Percentiles rank a stretch among this genome's conserved stretches.
Evolutionary conservation across 1,284 basidiomycete genomes (phyloP).

Genomic region (Chiua sp.): DNA sequence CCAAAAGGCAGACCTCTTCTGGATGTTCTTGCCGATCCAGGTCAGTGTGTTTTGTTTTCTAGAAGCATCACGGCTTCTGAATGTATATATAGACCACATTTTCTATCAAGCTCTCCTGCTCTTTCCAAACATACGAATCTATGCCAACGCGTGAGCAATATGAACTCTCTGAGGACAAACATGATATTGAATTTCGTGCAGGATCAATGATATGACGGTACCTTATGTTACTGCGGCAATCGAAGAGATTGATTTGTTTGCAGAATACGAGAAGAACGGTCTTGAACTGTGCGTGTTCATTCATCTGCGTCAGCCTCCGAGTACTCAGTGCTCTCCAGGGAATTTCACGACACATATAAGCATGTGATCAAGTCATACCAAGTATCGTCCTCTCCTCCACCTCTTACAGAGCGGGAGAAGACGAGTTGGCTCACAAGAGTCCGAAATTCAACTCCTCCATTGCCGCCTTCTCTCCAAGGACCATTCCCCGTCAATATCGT

Average conservation of each 20-base stretch:
- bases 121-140: conserved; percentile 79
- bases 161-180: neutral
- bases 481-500: conserved; percentile 79
- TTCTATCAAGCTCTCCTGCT: conserved; percentile 78
- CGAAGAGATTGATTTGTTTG: conserved; percentile 72
- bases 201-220: conserved; percentile 80
- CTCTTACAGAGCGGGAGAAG: conserved; percentile 12
- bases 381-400: conserved; percentile 42
- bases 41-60: conserved; percentile 44
- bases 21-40: conserved; percentile 86
- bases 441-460: conserved; percentile 39
- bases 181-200: conserved; percentile 29
- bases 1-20: conserved; percentile 72
- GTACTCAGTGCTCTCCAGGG: conserved; percentile 43
- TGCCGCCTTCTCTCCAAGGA: conserved; percentile 70
- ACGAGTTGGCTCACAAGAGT: conserved; percentile 49
- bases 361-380: conserved; percentile 59
- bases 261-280: conserved; percentile 59
- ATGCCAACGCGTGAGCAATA: conserved; percentile 76
- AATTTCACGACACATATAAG: conserved; percentile 59
- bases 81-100: conserved; percentile 54
- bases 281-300: conserved; percentile 59
- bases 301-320: conserved; percentile 1
- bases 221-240: conserved; percentile 83
- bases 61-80: conserved; percentile 13